A percentile compares a stretch with the other conserved stretches of the same genome.
phyloP scores from a whole-genome alignment of 305 asterid genomes.

The Fraxinus floribunda region DNA sequence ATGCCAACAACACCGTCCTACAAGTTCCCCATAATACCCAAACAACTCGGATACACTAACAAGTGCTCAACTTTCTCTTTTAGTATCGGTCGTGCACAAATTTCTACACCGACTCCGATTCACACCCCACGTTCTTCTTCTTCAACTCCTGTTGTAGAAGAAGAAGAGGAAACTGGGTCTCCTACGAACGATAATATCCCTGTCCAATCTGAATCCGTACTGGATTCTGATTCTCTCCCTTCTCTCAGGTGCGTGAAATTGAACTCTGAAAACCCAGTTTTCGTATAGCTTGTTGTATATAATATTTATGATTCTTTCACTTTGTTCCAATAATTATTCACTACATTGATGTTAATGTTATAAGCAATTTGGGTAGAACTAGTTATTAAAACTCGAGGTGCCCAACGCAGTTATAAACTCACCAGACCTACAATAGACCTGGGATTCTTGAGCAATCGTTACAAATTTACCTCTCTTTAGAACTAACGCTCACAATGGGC shows the following conservation, averaged over 20 bases:
- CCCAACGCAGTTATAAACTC: background rate
- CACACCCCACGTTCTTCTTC: slow-evolving; percentile 44
- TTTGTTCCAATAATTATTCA: background rate
- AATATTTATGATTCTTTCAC: background rate
- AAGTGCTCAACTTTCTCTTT: slow-evolving; percentile 21
- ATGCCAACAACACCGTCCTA: slow-evolving; percentile 23
- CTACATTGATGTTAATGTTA: background rate
- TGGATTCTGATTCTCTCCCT: slow-evolving; percentile 31
- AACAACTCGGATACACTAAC: slow-evolving; percentile 13
- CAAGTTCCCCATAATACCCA: slow-evolving; percentile 19
- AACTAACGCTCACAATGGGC: too few relatives aligned
- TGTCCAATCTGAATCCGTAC: slow-evolving; percentile 16
- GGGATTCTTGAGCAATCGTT: too few relatives aligned
- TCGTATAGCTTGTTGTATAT: background rate
- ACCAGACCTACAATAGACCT: too few relatives aligned
- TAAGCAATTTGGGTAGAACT: too few relatives aligned
- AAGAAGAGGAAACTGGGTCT: slow-evolving; percentile 30
- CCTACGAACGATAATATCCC: slow-evolving; percentile 23
- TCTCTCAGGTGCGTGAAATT: slow-evolving; percentile 40
- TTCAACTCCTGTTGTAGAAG: slow-evolving; percentile 37
- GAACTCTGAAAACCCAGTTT: too few relatives aligned
- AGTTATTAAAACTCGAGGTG: background rate
- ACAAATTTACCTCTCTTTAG: too few relatives aligned
- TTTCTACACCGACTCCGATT: slow-evolving; percentile 7
- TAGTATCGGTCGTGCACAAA: slow-evolving; percentile 9